Conservation (phyloP, 768 basidiomycete species). For the Mycena kentingensis region DNA sequence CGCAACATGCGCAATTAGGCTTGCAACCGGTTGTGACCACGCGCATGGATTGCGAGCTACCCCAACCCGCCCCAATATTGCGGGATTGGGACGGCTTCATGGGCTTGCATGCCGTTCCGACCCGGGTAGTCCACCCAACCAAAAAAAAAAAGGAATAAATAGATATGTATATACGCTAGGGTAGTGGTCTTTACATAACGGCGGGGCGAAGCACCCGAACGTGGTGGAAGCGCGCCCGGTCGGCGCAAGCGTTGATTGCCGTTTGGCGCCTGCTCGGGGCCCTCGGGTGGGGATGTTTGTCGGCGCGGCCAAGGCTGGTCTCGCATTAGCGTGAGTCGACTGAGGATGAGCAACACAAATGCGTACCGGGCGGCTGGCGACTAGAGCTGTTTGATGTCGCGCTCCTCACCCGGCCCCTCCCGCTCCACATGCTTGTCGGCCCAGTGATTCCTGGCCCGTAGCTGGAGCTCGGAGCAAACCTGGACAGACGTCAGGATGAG, state of each 20-base stretch:
- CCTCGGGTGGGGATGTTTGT: neutral
- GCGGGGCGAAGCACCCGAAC: too few species aligned
- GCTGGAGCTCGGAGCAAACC: neutral
- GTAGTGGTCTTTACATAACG: too few species aligned
- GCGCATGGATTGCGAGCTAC: neutral
- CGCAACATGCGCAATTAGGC: neutral
- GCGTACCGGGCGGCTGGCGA: neutral
- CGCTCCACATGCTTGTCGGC: too few species aligned
- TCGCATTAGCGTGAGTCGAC: too few species aligned
- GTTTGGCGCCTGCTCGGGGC: too few species aligned
- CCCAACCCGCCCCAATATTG: neutral
- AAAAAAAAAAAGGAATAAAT: neutral
- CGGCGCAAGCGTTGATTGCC: neutral
- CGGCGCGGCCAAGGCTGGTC: too few species aligned
- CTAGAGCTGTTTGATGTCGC: neutral
- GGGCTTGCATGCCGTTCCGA: neutral
- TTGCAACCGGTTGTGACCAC: neutral
- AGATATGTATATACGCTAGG: neutral
- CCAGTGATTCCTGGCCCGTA: neutral
- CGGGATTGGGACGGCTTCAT: neutral
- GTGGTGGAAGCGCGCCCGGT: neutral
- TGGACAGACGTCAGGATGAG: neutral
- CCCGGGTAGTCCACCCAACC: neutral
- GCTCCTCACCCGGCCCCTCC: constrained; percentile 1
- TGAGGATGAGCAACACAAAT: too few species aligned